Percentiles rank a stretch among this genome's conserved stretches.
phyloP scores from a whole-genome alignment of 768 basidiomycete genomes.

The Leccinum aurantiacum region DNA sequence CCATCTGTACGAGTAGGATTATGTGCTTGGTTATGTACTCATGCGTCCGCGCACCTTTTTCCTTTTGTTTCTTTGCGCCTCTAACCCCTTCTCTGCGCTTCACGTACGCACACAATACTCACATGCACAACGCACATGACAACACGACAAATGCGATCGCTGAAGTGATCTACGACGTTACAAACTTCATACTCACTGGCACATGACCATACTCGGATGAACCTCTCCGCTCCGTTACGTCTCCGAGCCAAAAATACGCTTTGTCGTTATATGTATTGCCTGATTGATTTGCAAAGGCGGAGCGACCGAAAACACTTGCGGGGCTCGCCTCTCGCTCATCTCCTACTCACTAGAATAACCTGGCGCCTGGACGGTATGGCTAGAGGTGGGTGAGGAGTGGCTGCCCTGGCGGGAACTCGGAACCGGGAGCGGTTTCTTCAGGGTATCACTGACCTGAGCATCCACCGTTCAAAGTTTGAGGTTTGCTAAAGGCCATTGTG shows the following conservation, averaged over 20 bases:
- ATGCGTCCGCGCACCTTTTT: background rate
- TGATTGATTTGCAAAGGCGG: background rate
- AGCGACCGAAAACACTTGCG: background rate
- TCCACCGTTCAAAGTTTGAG: too few relatives aligned
- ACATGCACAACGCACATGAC: background rate
- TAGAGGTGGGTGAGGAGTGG: too few relatives aligned
- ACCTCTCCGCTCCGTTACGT: background rate
- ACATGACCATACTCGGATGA: background rate
- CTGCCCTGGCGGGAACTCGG: too few relatives aligned
- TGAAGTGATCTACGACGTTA: background rate
- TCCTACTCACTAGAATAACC: too few relatives aligned
- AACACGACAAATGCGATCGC: background rate
- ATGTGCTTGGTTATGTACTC: constrained; percentile 21
- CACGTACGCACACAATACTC: background rate
- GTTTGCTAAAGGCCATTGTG: too few relatives aligned
- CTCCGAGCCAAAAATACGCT: background rate
- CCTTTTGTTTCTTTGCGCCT: background rate
- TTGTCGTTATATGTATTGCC: background rate
- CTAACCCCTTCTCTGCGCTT: background rate
- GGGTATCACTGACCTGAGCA: too few relatives aligned
- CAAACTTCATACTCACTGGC: background rate
- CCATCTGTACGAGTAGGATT: constrained; percentile 19
- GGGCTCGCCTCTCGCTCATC: too few relatives aligned
- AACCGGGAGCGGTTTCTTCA: too few relatives aligned
- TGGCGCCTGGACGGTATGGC: too few relatives aligned